Conservation (phyloP, 2,329 filamentous ascomycete genomes). For the Fusarium sp. region DNA sequence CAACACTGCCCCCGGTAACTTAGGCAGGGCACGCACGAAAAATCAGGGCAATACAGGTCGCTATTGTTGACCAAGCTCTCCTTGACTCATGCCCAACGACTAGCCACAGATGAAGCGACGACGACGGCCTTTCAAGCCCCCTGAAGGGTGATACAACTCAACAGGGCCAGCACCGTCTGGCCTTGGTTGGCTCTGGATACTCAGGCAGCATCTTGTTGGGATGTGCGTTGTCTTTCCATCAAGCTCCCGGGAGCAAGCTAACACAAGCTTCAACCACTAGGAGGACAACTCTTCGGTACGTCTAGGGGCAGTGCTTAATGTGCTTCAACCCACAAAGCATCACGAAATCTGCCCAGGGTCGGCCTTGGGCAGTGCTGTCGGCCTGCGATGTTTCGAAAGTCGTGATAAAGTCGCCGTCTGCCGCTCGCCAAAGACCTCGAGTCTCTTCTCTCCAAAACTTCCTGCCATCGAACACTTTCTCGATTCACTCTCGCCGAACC, state of each 20-base stretch:
- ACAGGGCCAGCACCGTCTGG: neutral
- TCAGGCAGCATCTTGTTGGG: conserved; percentile 11
- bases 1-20: neutral
- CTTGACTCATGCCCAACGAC: neutral
- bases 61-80: neutral
- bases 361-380: neutral
- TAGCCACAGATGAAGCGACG: neutral
- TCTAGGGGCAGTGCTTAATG: neutral
- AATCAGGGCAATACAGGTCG: neutral
- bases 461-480: neutral
- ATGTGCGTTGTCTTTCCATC: neutral
- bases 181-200: conserved; percentile 3
- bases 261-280: neutral
- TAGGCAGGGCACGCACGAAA: neutral
- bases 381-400: neutral
- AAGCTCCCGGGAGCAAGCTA: neutral
- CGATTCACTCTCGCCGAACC: neutral
- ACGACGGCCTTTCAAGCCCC: neutral
- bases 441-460: neutral
- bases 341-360: neutral
- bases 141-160: neutral
- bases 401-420: neutral
- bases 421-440: neutral
- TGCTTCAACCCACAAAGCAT: neutral
- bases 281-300: too few species aligned